Conservation (phyloP, 2,329 filamentous ascomycete species). For the Thelonectria blattea region DNA sequence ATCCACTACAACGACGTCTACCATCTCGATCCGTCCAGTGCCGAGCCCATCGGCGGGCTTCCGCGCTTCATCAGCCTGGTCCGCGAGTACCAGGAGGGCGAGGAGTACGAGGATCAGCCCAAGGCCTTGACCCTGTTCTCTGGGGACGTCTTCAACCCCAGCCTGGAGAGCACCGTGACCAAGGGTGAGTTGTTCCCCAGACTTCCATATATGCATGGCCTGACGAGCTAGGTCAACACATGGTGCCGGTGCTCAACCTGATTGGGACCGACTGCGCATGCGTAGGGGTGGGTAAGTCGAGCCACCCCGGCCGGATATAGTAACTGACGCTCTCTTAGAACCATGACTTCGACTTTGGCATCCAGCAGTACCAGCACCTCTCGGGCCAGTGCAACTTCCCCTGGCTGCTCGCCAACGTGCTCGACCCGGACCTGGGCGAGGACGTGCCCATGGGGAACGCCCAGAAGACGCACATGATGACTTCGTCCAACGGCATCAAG, state of each 20-base stretch:
- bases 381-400: slow-evolving; percentile 80
- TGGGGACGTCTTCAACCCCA: slow-evolving; percentile 91
- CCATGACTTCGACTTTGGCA: slow-evolving; percentile 91
- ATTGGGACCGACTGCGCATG: slow-evolving; percentile 82
- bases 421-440: slow-evolving; percentile 81
- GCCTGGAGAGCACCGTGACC: slow-evolving; percentile 85
- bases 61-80: slow-evolving; percentile 80
- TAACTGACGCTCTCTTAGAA: slow-evolving; percentile 59
- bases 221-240: slow-evolving; percentile 67
- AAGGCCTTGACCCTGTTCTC: slow-evolving; percentile 82
- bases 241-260: slow-evolving; percentile 83
- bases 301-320: slow-evolving; percentile 23
- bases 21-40: slow-evolving; percentile 76
- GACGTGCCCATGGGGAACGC: slow-evolving; percentile 77
- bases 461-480: slow-evolving; percentile 76
- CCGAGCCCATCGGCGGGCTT: slow-evolving; percentile 83
- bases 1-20: slow-evolving; percentile 96
- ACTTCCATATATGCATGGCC: slow-evolving; percentile 6
- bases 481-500: slow-evolving; percentile 82
- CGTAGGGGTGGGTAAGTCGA: slow-evolving; percentile 67
- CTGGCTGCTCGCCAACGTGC: slow-evolving; percentile 87
- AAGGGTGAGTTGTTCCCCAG: slow-evolving; percentile 64
- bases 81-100: slow-evolving; percentile 72
- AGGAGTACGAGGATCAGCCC: slow-evolving; percentile 67
- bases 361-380: slow-evolving; percentile 78